Conservation (phyloP, 345 rosid species). For the Aurinia saxatilis region DNA sequence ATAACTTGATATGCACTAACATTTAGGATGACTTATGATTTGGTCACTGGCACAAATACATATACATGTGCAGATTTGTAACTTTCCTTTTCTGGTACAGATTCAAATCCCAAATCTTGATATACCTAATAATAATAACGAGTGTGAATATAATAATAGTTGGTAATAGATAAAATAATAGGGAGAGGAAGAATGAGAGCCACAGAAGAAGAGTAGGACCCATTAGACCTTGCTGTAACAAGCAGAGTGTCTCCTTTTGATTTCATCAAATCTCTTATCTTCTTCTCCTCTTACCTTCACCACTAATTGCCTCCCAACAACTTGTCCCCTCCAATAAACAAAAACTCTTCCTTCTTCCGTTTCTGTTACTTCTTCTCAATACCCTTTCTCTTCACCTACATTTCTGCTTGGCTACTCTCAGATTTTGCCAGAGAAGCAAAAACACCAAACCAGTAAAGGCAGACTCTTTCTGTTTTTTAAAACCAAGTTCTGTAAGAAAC, state of each 20-base stretch:
- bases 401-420: conserved; percentile 3
- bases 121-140: too few species aligned
- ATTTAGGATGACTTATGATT: too few species aligned
- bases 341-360: neutral
- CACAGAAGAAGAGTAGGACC: conserved; percentile 20
- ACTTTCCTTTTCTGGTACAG: neutral
- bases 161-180: neutral
- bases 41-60: too few species aligned
- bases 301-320: neutral
- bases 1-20: too few species aligned
- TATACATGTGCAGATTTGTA: neutral
- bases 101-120: too few species aligned
- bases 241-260: conserved; percentile 30
- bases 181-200: conserved; percentile 15
- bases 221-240: conserved; percentile 23
- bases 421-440: neutral
- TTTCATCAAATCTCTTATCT: conserved; percentile 13
- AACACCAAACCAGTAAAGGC: neutral
- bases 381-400: neutral
- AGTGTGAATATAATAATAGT: neutral
- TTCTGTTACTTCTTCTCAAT: neutral
- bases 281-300: conserved; percentile 5
- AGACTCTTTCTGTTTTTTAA: neutral
- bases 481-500: neutral
- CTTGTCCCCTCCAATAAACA: neutral